These are phyloP conservation scores for Populus pruinosa DNA, from an alignment of 345 rosid genomes.

Conservation along the genomic window DNA sequence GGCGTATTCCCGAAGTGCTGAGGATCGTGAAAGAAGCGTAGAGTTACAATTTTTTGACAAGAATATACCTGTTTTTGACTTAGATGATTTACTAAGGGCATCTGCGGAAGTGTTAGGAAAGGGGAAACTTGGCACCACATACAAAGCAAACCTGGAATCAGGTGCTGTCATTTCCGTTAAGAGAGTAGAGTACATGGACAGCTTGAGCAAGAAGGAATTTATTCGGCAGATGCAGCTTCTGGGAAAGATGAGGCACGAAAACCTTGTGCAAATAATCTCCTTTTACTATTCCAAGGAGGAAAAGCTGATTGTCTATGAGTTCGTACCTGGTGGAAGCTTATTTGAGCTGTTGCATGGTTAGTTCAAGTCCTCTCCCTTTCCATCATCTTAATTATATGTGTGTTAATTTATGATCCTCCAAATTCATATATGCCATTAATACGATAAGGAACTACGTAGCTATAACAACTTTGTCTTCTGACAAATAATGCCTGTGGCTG, in stretches of 20 bases:
- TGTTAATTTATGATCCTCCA: background rate
- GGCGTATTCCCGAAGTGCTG: constrained; percentile 10
- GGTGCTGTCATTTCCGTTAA: constrained; percentile 44
- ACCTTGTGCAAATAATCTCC: constrained; percentile 41
- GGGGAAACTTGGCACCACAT: constrained; percentile 48
- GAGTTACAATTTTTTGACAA: constrained; percentile 44
- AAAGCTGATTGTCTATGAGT: constrained; percentile 51
- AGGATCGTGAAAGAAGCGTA: constrained; percentile 41
- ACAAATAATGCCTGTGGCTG: background rate
- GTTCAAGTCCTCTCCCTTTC: constrained; percentile 7
- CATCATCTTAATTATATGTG: background rate
- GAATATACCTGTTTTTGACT: constrained; percentile 37
- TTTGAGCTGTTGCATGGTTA: constrained; percentile 55
- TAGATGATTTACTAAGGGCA: constrained; percentile 57
- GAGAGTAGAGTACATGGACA: constrained; percentile 35
- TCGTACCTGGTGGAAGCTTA: constrained; percentile 38
- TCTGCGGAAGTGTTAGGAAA: constrained; percentile 50
- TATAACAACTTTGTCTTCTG: background rate
- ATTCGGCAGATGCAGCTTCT: constrained; percentile 48
- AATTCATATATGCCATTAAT: background rate
- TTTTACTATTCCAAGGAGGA: constrained; percentile 51
- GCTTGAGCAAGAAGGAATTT: constrained; percentile 43
- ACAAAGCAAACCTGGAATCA: constrained; percentile 46
- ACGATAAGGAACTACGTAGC: background rate
- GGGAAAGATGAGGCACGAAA: constrained; percentile 49